Conservation (phyloP, 2,329 filamentous ascomycete genomes). For the Tolypocladium tundrense region DNA sequence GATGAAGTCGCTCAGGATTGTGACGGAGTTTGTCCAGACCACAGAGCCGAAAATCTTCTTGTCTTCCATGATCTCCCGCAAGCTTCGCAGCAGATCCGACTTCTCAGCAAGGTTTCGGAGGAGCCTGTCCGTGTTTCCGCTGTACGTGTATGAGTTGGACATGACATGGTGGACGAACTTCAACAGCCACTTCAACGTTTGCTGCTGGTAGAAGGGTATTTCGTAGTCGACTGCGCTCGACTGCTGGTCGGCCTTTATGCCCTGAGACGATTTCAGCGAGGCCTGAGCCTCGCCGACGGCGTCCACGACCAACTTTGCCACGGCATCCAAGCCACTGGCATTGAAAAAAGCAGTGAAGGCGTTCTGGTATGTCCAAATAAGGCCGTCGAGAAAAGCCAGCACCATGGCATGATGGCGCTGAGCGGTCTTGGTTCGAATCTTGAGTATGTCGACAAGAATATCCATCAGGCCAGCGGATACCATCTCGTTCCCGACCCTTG, state of each 20-base stretch:
- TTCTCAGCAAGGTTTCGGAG: conserved; percentile 93
- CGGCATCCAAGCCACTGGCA: conserved; percentile 76
- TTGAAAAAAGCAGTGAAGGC: conserved; percentile 76
- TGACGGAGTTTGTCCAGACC: conserved; percentile 91
- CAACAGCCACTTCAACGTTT: conserved; percentile 85
- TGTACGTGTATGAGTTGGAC: conserved; percentile 57
- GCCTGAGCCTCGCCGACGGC: conserved; percentile 63
- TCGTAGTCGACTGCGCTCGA: conserved; percentile 85
- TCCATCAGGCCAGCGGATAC: conserved; percentile 84
- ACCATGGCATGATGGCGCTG: conserved; percentile 77
- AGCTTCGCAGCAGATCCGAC: conserved; percentile 66
- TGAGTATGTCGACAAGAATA: conserved; percentile 80
- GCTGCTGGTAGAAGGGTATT: conserved; percentile 86
- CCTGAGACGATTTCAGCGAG: conserved; percentile 55
- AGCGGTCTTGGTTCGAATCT: conserved; percentile 69
- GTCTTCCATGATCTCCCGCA: conserved; percentile 75
- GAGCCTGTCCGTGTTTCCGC: conserved; percentile 79
- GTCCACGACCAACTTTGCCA: conserved; percentile 76
- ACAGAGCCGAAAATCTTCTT: conserved; percentile 75
- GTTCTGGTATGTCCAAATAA: conserved; percentile 76
- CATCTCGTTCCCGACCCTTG: conserved; percentile 70
- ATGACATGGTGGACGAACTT: conserved; percentile 97
- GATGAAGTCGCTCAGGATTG: conserved; percentile 89
- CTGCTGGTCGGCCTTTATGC: conserved; percentile 58
- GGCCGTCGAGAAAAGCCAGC: conserved; percentile 76